These are phyloP conservation scores for Tephrocybe sp. DNA, from an alignment of 768 basidiomycete genomes.

Conservation along the genomic window DNA sequence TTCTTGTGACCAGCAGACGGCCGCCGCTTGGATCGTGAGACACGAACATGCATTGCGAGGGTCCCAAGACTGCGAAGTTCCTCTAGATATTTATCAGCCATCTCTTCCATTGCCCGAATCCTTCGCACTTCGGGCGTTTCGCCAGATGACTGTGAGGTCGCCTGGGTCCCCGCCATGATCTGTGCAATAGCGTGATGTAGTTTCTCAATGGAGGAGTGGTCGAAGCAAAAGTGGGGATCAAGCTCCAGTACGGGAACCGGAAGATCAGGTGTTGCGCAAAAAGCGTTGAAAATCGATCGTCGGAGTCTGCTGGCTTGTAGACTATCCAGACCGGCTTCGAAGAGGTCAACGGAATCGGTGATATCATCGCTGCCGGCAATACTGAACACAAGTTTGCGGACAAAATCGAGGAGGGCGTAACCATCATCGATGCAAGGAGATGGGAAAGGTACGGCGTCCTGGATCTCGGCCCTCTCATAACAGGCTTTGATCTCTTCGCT, in stretches of 20 bases:
- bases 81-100: slow-evolving; percentile 24
- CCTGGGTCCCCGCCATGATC: slow-evolving; percentile 19
- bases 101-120: slow-evolving; percentile 24
- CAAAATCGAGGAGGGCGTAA: slow-evolving; percentile 17
- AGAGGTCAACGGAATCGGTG: slow-evolving; percentile 29
- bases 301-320: slow-evolving; percentile 34
- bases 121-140: slow-evolving; percentile 13
- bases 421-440: slow-evolving; percentile 17
- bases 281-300: slow-evolving; percentile 23
- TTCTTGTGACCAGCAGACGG: slow-evolving; percentile 10
- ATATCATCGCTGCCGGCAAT: slow-evolving; percentile 19
- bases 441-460: slow-evolving; percentile 22
- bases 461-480: slow-evolving; percentile 26
- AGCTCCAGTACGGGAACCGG: slow-evolving; percentile 18
- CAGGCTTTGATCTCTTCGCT: slow-evolving; percentile 29
- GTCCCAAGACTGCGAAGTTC: slow-evolving; percentile 9
- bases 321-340: slow-evolving; percentile 40
- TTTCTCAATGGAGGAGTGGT: slow-evolving; percentile 26
- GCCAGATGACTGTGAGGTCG: not conserved
- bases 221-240: slow-evolving; percentile 27
- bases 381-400: slow-evolving; percentile 21
- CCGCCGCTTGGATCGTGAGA: slow-evolving; percentile 10
- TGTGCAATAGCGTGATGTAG: slow-evolving; percentile 18
- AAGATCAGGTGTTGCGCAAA: slow-evolving; percentile 21
- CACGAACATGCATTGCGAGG: slow-evolving; percentile 13